Evolutionary conservation across 192 early-diverging fungal genomes (phyloP).

Genomic region (Linderina pennispora): DNA sequence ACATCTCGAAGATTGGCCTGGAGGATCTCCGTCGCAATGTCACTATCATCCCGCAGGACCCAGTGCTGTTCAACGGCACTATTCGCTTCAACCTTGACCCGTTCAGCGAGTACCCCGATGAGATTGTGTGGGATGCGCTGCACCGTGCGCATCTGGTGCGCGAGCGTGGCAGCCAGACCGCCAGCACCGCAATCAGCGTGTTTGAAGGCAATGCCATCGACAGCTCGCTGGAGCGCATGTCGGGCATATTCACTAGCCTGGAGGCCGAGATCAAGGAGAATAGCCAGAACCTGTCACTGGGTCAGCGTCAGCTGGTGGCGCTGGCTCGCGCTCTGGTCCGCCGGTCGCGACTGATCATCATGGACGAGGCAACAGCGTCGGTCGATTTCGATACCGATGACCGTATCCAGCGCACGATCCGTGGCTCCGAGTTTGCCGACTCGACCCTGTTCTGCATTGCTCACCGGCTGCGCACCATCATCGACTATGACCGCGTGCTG

Average conservation of each 20-base stretch:
- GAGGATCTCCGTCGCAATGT: constrained; percentile 71
- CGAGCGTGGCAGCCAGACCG: constrained; percentile 20
- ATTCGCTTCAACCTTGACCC: constrained; percentile 90
- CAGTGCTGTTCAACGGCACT: constrained; percentile 71
- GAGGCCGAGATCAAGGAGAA: constrained; percentile 80
- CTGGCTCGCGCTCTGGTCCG: constrained; percentile 75
- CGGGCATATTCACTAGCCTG: constrained; percentile 48
- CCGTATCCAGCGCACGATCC: constrained; percentile 84
- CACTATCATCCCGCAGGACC: constrained; percentile 92
- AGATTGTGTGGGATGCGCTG: constrained; percentile 71
- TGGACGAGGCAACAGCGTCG: constrained; percentile 85
- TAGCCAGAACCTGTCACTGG: constrained; percentile 72
- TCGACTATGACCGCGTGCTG: constrained; percentile 79
- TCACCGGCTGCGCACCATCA: constrained; percentile 78
- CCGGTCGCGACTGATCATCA: constrained; percentile 59
- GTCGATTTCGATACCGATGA: constrained; percentile 85
- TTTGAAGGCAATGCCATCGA: background rate
- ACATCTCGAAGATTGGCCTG: constrained; percentile 67
- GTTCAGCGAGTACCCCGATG: constrained; percentile 71
- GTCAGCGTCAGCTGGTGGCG: constrained; percentile 73
- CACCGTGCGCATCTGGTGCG: constrained; percentile 65
- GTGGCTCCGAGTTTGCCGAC: constrained; percentile 61
- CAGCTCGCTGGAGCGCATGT: constrained; percentile 4
- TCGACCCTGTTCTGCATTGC: constrained; percentile 84
- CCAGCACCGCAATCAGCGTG: background rate